phyloP scores from a whole-genome alignment of 2,329 filamentous ascomycete genomes.

The Aureobasidium sp. region DNA sequence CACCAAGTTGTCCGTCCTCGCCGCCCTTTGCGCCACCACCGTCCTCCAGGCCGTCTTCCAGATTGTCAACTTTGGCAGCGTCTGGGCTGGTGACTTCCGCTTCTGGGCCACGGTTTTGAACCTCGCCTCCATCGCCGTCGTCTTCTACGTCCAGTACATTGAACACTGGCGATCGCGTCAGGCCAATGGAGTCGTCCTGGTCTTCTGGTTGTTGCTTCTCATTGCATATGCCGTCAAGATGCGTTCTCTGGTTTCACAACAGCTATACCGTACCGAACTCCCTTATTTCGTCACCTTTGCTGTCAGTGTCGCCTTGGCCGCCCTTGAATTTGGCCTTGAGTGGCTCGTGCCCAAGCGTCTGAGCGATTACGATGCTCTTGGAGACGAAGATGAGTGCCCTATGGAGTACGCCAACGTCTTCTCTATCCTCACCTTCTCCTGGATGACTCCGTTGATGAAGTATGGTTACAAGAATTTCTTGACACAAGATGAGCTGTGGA shows the following conservation, averaged over 20 bases:
- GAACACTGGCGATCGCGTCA: constrained; percentile 78
- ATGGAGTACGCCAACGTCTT: constrained; percentile 92
- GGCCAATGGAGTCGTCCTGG: constrained; percentile 78
- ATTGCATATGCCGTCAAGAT: constrained; percentile 74
- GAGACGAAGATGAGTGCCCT: constrained; percentile 62
- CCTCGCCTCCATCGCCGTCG: constrained; percentile 61
- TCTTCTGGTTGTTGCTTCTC: constrained; percentile 86
- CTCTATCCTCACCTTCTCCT: constrained; percentile 86
- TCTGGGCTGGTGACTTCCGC: constrained; percentile 75
- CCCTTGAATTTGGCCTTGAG: constrained; percentile 67
- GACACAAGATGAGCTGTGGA: constrained; percentile 95
- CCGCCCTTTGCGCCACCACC: constrained; percentile 58
- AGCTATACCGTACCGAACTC: constrained; percentile 56
- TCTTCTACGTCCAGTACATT: constrained; percentile 75
- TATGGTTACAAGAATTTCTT: constrained; percentile 86
- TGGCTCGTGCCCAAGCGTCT: constrained; percentile 78
- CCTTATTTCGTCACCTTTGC: constrained; percentile 73
- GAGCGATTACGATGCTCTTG: constrained; percentile 59
- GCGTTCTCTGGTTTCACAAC: constrained; percentile 73
- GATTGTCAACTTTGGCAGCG: constrained; percentile 56
- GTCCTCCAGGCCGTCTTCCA: constrained; percentile 68
- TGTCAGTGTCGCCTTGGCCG: constrained; percentile 60
- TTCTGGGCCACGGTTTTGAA: constrained; percentile 73
- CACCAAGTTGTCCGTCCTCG: constrained; percentile 70
- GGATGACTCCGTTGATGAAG: constrained; percentile 99